These are phyloP conservation scores for Asterella californica DNA, from an alignment of 225 moss, liverwort and hornwort species.

Conservation along the genomic window DNA sequence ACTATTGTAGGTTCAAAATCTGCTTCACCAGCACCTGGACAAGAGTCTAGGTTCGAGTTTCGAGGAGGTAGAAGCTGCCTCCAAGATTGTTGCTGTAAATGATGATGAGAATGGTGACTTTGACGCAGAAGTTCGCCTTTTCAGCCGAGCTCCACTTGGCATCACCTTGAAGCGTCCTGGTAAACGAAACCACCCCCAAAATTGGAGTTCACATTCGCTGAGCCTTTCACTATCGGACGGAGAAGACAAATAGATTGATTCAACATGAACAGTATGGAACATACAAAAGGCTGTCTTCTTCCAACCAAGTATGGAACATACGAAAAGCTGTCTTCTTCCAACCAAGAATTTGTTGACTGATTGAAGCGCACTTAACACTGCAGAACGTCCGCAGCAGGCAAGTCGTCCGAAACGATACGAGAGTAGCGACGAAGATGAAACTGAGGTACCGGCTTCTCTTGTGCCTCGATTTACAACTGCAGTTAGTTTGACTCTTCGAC, in stretches of 20 bases:
- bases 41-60: slow-evolving; percentile 47
- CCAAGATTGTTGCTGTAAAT: slow-evolving; percentile 8
- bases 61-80: slow-evolving; percentile 16
- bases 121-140: slow-evolving; percentile 61
- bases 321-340: background rate
- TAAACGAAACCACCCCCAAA: background rate
- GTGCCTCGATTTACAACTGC: too few species aligned
- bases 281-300: too few species aligned
- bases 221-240: background rate
- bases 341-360: background rate
- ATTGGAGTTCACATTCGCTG: background rate
- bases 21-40: slow-evolving; percentile 75
- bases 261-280: background rate
- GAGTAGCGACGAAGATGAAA: slow-evolving; percentile 37
- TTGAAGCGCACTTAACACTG: slow-evolving; percentile 2
- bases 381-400: slow-evolving; percentile 10
- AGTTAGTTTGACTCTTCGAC: too few species aligned
- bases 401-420: slow-evolving; percentile 32
- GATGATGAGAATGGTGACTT: slow-evolving; percentile 39
- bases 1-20: slow-evolving; percentile 63
- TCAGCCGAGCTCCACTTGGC: slow-evolving; percentile 64
- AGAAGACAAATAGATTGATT: background rate
- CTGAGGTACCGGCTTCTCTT: slow-evolving; percentile 24
- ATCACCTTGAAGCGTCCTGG: slow-evolving; percentile 52
- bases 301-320: background rate